phyloP scores from a whole-genome alignment of 164 flowering plant species.

The Brasenia schreberi region DNA sequence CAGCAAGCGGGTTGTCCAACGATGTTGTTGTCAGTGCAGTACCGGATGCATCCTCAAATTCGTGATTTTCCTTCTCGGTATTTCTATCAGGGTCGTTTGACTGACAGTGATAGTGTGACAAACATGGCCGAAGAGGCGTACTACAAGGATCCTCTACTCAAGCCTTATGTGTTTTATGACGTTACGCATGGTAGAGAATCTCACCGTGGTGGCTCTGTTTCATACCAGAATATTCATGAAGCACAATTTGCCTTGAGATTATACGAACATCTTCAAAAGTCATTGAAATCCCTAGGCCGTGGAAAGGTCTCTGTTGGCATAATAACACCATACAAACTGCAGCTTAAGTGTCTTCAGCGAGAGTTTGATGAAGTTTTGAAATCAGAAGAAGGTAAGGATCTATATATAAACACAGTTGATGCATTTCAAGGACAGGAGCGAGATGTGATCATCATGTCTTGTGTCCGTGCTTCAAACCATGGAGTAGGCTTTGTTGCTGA shows the following conservation, averaged over 20 bases:
- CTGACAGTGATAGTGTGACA: constrained; percentile 74
- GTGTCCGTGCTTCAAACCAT: constrained; percentile 90
- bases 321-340: constrained; percentile 95
- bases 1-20: constrained; percentile 96
- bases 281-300: constrained; percentile 41
- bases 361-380: constrained; percentile 70
- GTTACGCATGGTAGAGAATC: constrained; percentile 88
- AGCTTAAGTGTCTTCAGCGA: constrained; percentile 73
- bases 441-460: constrained; percentile 96
- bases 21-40: constrained; percentile 84
- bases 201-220: constrained; percentile 85
- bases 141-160: constrained; percentile 63
- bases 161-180: constrained; percentile 81
- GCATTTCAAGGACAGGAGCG: constrained; percentile 99
- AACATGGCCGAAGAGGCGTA: constrained; percentile 68
- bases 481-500: constrained; percentile 99
- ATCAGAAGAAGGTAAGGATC: constrained; percentile 84
- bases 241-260: constrained; percentile 74
- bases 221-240: constrained; percentile 79
- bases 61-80: constrained; percentile 92
- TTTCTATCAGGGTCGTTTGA: constrained; percentile 91
- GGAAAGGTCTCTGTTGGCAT: constrained; percentile 81
- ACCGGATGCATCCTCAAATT: constrained; percentile 97
- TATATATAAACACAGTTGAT: constrained; percentile 93
- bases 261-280: constrained; percentile 85